A percentile compares a stretch with the other conserved stretches of the same genome.
phyloP scores from a whole-genome alignment of 495 filamentous ascomycete species.

The Annulohypoxylon maeteangense region DNA sequence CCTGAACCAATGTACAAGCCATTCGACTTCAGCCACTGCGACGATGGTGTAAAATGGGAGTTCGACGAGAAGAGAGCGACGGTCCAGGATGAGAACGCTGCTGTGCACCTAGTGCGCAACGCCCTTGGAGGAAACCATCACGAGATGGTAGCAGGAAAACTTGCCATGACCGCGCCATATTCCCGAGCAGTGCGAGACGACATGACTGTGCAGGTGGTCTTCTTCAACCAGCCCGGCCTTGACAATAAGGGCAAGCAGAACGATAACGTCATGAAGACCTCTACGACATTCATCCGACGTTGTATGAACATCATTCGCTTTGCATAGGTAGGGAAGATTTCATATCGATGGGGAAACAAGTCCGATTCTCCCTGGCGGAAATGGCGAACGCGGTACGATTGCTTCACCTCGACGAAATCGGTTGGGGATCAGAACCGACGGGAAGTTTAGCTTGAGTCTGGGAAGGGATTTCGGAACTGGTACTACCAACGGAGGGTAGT shows the following conservation, averaged over 20 bases:
- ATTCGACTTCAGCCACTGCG: neutral
- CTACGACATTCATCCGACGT: neutral
- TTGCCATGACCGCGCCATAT: neutral
- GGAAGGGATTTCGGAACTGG: neutral
- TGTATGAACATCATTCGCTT: neutral
- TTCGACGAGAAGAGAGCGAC: neutral
- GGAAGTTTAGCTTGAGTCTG: neutral
- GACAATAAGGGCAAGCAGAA: neutral
- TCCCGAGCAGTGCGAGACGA: neutral
- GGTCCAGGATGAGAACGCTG: neutral
- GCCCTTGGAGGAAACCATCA: neutral
- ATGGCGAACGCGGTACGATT: neutral
- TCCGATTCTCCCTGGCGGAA: no score
- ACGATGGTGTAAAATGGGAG: neutral
- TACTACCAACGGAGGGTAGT: no score
- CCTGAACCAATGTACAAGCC: neutral
- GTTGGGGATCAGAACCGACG: neutral
- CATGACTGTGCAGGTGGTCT: slow-evolving; percentile 2
- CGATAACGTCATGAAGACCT: neutral
- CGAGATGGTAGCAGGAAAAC: neutral
- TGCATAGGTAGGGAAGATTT: neutral
- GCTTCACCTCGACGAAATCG: neutral
- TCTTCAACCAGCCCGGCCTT: neutral
- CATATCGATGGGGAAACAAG: neutral
- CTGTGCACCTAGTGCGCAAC: neutral